Conservation (phyloP, 345 rosid species). For the Draba incana region DNA sequence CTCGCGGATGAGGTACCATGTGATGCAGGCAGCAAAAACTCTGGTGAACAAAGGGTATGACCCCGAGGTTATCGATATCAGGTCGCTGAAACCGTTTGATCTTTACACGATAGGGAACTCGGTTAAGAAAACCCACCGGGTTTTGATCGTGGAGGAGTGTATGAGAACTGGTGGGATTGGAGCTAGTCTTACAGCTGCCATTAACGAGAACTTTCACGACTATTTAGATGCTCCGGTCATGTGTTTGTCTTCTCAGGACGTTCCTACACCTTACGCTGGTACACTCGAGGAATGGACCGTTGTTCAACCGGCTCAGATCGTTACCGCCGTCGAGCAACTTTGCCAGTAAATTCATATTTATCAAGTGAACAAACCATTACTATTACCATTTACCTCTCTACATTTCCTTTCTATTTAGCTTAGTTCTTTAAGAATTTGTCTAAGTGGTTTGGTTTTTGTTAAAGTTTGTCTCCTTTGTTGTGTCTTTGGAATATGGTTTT, state of each 20-base stretch:
- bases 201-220: constrained; percentile 86
- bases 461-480: constrained; percentile 18
- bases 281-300: constrained; percentile 90
- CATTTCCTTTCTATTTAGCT: constrained; percentile 6
- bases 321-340: constrained; percentile 89
- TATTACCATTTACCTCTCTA: constrained; percentile 22
- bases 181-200: constrained; percentile 89
- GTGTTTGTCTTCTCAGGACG: constrained; percentile 95
- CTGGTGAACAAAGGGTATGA: constrained; percentile 91
- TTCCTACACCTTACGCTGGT: constrained; percentile 92
- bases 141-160: constrained; percentile 94
- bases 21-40: constrained; percentile 95
- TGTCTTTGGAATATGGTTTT: constrained; percentile 27
- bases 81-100: constrained; percentile 91
- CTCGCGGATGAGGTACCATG: constrained; percentile 96
- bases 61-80: constrained; percentile 92
- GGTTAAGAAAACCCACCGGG: constrained; percentile 87
- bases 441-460: constrained; percentile 27
- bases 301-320: constrained; percentile 94
- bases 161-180: constrained; percentile 98
- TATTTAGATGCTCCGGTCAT: constrained; percentile 91
- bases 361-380: constrained; percentile 16
- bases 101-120: constrained; percentile 90
- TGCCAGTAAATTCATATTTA: constrained; percentile 57
- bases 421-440: constrained; percentile 23